Evolutionary conservation across 306 rosid genomes (phyloP), one percentile per base, ranked within the genome.

Genomic region (Lathyrus aphaca): DNA sequence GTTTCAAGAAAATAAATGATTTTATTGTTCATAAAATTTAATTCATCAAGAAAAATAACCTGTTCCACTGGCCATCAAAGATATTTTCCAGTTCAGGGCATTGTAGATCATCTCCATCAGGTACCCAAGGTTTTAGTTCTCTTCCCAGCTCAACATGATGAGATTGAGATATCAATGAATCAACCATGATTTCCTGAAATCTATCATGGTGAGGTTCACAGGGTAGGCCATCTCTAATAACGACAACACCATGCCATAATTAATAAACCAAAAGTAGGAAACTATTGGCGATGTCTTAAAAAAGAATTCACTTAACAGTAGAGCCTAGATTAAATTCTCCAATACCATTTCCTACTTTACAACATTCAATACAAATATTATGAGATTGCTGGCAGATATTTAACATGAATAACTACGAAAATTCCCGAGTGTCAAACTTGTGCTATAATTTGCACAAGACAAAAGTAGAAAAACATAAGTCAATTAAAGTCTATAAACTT

Each of bases 71-170:
- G 75, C 81, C 85, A 55, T 91, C 96, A 77, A 94, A 94, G 71
- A 75, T 84, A 83, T 86, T 85, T 17, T 94, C 99, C 88, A 91
- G 81, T 53, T 87, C 99, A 62, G 95, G 97, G 79, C 73, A 80
- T 49, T 68, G 92, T 13, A 86, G 94, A 79, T 78, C 92, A 74
- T 87, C 91, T 81, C 84, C 91, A 68, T 88, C 99, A 37, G 99
- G 99, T 64, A 91, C 79, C 99, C 99, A 94, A 3, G 88, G 99
- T 73, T 82, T 76, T 62, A 94, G 74, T 81, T 94, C 97, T 82
- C 99, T 87, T 86, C 82, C n/a, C n/a, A n/a, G n/a, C n/a, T n/a
- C n/a, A n/a, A n/a, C n/a, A n/a, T n/a, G n/a, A n/a, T n/a, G n/a
- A n/a, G n/a, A n/a, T n/a, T n/a, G n/a, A n/a, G n/a, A n/a, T n/a